Evolutionary conservation across 1,139 yeast genomes (phyloP), one percentile per base, ranked within the genome.

Genomic region (Zygosaccharomyces sapae): DNA sequence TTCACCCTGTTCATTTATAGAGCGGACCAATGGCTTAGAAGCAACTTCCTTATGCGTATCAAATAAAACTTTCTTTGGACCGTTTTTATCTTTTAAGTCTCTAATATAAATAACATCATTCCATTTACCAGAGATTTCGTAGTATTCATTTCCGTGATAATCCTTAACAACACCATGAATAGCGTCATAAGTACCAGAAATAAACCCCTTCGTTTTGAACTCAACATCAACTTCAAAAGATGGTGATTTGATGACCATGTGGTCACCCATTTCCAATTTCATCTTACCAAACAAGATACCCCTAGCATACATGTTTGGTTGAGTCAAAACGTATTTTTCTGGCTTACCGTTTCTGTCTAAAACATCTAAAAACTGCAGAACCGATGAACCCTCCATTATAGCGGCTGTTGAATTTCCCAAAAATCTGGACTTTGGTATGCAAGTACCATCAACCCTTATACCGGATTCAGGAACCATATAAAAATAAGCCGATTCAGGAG

Each of bases 331-430:
- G 66, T 89, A 92, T 44, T 75, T 72, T 62, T 85, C 94, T 5
- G 78, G 74, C 10, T 68, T 58, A 5, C 79, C 79, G 13, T 65
- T 57, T 9, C 63, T 50, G 52, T 79, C 79, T 30, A 68, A 67
- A n/a, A 76, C 70, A 55, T 86, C 83, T 38, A 84, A 75, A 50
- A 92, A 77, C 36, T 86, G 80, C 16, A 92, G 71, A 48, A 78
- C 81, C 0, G 87, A 94, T 54, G 77, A 67, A 16, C 98, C 98
- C 57, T 90, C 96, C 98, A 92, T 92, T 64, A 92, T 80, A 2
- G 96, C 95, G 13, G 97, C 98, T 0, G 97, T 90, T 0, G 96
- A 88, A 64, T 90, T 92, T 27, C 98, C 98, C 50, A 92, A 73
- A 61, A 92, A 94, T 62, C 80, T 80, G 1, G 97, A 89, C 60